Base-by-base conservation (phyloP, 140 eudicot genomes). In the Erigeron philadelphicus region DNA sequence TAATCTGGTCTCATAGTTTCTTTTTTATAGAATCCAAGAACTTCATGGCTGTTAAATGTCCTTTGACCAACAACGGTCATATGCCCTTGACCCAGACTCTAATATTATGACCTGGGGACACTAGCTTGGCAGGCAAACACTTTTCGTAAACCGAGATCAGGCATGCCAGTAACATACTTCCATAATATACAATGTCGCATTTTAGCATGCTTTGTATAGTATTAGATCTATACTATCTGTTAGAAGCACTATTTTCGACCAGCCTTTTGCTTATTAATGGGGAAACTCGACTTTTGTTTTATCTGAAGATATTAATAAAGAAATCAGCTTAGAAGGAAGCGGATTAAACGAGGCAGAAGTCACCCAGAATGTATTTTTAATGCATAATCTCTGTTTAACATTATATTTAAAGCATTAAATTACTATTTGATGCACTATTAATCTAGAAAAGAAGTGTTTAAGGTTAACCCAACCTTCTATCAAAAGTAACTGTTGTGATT, bases 221-320 rank as follows among this genome's bases (percentile, higher is more conserved):
- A n/a, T 47, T 58, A 53, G 31, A 68, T 40, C 52, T 40, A 68
- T 68, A 21, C 5, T 68, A 40, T 53, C n/a, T 66, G 10, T 53
- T 11, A 6, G 16, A 46, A 42, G 13, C 25, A 44, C 12, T 10
- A 31, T 40, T 3, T 48, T 66, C 1, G 9, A 48, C 47, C 44
- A 31, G 38, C 38, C 15, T 0, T 66, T 23, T 66, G 9, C 60
- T 66, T 66, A 2, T 9, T 5, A 48, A 25, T 4, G 25, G 58
- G 71, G 46, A 23, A 1, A 12, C 23, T 5, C 6, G 60, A 45
- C 10, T 48, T 40, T n/a, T 40, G 16, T 48, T 23, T 47, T 25
- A 13, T 31, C 47, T 66, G 3, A 31, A 31, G 3, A 4, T 31
- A 5, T 31, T 21, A 12, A 21, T 46, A 42, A 16, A 48, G 48